Evolutionary conservation across 331 rosid genomes (phyloP).

Genomic region (Stylosanthes scabra): DNA sequence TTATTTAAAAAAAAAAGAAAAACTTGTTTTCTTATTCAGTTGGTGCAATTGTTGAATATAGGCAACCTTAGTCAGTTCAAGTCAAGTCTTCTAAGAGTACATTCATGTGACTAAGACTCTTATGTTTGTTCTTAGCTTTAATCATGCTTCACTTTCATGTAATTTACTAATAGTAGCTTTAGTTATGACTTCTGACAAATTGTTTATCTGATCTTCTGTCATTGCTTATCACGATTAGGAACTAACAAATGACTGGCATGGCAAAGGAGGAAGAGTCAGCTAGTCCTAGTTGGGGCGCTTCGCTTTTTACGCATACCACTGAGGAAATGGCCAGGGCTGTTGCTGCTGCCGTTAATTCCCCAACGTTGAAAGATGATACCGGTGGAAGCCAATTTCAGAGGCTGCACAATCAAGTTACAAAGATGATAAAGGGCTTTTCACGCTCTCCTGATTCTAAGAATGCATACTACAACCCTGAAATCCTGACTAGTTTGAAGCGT

Average conservation of each 20-base stretch:
- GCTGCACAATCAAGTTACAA: conserved; percentile 69
- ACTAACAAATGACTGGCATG: conserved; percentile 55
- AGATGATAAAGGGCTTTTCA: conserved; percentile 77
- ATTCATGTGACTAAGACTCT: conserved; percentile 15
- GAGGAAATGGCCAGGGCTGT: conserved; percentile 81
- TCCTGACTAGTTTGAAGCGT: conserved; percentile 90
- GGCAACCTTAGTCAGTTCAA: conserved; percentile 5
- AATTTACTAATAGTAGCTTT: background rate
- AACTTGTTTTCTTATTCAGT: conserved; percentile 7
- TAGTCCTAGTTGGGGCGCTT: conserved; percentile 80
- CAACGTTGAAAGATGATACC: conserved; percentile 65
- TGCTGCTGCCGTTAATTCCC: conserved; percentile 67
- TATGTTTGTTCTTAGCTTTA: conserved; percentile 8
- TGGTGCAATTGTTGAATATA: conserved; percentile 19
- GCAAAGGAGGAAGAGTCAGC: conserved; percentile 64
- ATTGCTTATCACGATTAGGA: conserved; percentile 40
- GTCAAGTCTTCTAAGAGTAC: conserved; percentile 3
- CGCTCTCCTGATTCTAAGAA: conserved; percentile 62
- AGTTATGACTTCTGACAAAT: background rate
- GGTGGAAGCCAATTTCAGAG: conserved; percentile 72
- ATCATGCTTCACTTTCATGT: background rate
- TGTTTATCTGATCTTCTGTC: conserved; percentile 15
- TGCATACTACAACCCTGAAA: conserved; percentile 85
- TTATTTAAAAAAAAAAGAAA: background rate
- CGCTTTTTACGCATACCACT: conserved; percentile 63